Conservation (phyloP, 148 eudicot species). For the Rhododendron vialii region DNA sequence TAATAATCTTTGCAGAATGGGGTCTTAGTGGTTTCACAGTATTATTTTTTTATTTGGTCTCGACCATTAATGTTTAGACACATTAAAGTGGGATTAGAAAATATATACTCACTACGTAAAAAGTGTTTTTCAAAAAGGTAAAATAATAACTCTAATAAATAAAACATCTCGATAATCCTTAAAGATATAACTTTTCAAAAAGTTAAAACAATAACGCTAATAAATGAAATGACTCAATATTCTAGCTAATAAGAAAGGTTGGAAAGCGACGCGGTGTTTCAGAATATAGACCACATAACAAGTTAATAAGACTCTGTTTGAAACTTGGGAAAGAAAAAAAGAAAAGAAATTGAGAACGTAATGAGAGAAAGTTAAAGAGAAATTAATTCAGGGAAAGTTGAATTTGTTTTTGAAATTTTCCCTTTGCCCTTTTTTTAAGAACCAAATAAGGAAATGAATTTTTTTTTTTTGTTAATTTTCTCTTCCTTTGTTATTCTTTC, state of each 20-base stretch:
- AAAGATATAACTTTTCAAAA: neutral
- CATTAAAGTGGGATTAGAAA: neutral
- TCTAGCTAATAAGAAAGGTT: neutral
- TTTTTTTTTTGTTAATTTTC: neutral
- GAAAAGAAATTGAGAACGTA: neutral
- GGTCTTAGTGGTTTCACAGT: neutral
- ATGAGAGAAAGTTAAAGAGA: neutral
- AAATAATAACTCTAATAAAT: neutral
- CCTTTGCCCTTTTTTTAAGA: neutral
- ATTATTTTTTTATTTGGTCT: neutral
- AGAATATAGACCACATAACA: neutral
- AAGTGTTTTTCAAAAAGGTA: neutral
- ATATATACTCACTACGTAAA: neutral
- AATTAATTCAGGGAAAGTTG: neutral
- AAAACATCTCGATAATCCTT: neutral
- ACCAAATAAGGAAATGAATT: neutral
- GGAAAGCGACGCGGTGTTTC: neutral
- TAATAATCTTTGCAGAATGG: fast-evolving
- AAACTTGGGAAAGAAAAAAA: neutral
- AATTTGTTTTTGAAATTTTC: neutral
- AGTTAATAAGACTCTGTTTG: neutral
- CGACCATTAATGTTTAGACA: neutral
- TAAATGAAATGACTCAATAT: neutral
- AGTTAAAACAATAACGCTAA: neutral
- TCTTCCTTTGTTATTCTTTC: neutral